Conservation (phyloP, 306 rosid genomes). For the Castanea sativa region DNA sequence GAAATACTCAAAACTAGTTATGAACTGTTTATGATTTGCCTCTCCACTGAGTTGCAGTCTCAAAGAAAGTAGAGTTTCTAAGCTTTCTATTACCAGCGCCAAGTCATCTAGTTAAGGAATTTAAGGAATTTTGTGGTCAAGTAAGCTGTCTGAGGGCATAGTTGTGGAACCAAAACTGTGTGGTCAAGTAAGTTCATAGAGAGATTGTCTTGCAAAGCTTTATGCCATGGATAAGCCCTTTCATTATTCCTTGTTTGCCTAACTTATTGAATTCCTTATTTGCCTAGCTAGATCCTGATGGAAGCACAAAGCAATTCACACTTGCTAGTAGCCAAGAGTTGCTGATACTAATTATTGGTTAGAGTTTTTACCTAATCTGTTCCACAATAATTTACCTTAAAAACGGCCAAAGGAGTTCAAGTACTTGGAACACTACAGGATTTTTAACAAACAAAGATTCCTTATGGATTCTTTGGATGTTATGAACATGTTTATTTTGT, state of each 20-base stretch:
- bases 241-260: neutral
- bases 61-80: neutral
- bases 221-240: neutral
- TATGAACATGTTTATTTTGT: no score
- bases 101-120: neutral
- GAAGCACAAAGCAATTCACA: neutral
- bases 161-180: neutral
- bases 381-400: neutral
- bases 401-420: neutral
- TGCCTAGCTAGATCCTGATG: neutral
- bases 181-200: neutral
- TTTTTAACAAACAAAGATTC: neutral
- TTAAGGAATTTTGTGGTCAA: neutral
- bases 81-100: neutral
- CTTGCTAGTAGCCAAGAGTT: neutral
- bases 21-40: neutral
- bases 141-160: neutral
- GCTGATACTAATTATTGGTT: neutral
- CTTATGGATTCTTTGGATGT: neutral
- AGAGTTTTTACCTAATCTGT: neutral
- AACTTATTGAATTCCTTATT: neutral
- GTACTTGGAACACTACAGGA: neutral
- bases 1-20: neutral
- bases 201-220: neutral
- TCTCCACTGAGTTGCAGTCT: neutral